Base-by-base conservation (phyloP, 108 stramenopile species). In the Skeletonema potamos region DNA sequence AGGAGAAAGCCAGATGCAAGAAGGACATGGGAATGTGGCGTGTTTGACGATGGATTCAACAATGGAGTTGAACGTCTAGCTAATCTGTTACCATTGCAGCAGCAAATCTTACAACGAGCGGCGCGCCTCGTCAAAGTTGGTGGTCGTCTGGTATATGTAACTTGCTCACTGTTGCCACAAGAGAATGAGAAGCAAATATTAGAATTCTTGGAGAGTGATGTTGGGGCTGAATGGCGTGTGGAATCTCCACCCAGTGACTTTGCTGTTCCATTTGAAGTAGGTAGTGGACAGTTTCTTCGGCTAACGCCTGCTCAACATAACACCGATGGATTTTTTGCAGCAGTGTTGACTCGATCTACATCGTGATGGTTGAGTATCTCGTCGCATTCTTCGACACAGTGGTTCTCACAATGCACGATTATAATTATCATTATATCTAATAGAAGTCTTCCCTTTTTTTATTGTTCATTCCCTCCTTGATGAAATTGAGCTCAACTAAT, bases 401-500 rank as follows among this genome's bases (percentile, higher is more conserved):
- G n/a, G n/a, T n/a, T 15, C 15, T 41, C 3, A 41, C 39, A 32
- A 32, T 6, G 30, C 30, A 32, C 30, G 30, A 6, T 6, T n/a
- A 41, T n/a, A 41, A 2, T 3, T n/a, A 37, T n/a, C 39, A 41
- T 41, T 4, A 4, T 41, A 10, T 51, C 32, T 64, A 54, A 11
- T 64, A 64, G 1, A 24, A 27, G 9, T 51, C 63, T 12, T 64
- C 55, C 17, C 63, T 54, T 11, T 17, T 15, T 26, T 4, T 57
- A 5, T 54, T 37, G 17, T 64, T 64, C 55, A 57, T 56, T 27
- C 63, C 63, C 46, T 64, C 63, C 17, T 24, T 51, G 63, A 64
- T 57, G 6, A 67, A 73, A 58, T 73, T 73, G 6, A 73, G 15
- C 8, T 30, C 41, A 0, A 88, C 69, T 9, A 88, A 62, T 30